A percentile compares a stretch with the other conserved stretches of the same genome.
phyloP scores from a whole-genome alignment of 306 rosid species.

The Prunus davidiana region DNA sequence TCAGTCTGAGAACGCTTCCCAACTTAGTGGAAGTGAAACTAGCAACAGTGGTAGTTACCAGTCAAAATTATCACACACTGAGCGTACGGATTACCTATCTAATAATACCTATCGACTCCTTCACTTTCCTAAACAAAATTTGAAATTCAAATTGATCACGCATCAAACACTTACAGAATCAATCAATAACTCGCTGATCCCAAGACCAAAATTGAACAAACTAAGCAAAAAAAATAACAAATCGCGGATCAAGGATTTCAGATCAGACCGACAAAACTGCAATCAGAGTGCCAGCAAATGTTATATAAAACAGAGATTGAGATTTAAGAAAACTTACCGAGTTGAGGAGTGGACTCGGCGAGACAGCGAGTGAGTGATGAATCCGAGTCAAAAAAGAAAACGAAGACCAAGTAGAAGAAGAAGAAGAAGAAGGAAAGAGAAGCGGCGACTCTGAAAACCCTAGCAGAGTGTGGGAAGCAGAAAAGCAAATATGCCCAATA shows the following conservation, averaged over 20 bases:
- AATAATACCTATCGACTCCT: neutral
- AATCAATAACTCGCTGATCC: neutral
- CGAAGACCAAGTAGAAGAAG: conserved; percentile 5
- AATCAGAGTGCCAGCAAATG: neutral
- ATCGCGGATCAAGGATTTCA: conserved; percentile 10
- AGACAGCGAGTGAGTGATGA: conserved; percentile 11
- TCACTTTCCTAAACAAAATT: neutral
- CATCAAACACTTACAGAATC: neutral
- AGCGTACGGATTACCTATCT: neutral
- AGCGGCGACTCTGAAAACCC: conserved; percentile 83
- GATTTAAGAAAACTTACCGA: conserved; percentile 21
- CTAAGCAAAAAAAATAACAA: neutral
- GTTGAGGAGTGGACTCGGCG: conserved; percentile 34
- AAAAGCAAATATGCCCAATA: conserved; percentile 48
- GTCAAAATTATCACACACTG: neutral
- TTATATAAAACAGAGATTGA: neutral
- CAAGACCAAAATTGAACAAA: neutral
- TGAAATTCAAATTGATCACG: neutral
- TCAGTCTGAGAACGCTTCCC: neutral
- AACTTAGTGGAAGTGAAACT: neutral
- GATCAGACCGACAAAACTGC: neutral
- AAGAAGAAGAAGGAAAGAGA: conserved; percentile 7
- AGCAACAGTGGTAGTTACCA: neutral
- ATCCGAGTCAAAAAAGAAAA: neutral
- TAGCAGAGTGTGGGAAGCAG: conserved; percentile 56